Percentiles rank a stretch among this genome's conserved stretches.
Conservation (phyloP, 2,329 filamentous ascomycete species). For the Hymenoscyphus infarciens region DNA sequence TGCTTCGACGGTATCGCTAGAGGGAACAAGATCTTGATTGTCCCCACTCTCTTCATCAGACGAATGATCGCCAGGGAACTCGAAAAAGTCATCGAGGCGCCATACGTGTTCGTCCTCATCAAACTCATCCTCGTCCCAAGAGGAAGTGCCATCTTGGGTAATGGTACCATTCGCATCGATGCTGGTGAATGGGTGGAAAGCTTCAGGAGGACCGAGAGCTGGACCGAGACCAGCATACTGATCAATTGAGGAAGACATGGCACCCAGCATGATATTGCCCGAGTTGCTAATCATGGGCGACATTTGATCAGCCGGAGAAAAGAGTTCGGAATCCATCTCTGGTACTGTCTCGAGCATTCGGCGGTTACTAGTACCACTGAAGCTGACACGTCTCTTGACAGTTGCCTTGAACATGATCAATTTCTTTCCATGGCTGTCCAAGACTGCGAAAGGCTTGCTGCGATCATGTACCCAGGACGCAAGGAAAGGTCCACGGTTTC, state of each 20-base stretch:
- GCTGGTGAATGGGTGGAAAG: constrained; percentile 66
- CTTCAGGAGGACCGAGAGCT: constrained; percentile 69
- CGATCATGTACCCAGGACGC: constrained; percentile 35
- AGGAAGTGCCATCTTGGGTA: constrained; percentile 49
- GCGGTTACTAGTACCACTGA: constrained; percentile 33
- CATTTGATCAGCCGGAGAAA: constrained; percentile 11
- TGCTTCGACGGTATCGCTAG: constrained; percentile 33
- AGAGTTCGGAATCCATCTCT: constrained; percentile 1
- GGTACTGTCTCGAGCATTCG: background rate
- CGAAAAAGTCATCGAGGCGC: constrained; percentile 70
- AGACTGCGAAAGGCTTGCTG: constrained; percentile 40
- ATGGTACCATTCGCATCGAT: constrained; percentile 53
- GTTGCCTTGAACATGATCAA: constrained; percentile 41
- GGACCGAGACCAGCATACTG: constrained; percentile 53
- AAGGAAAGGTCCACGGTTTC: constrained; percentile 32
- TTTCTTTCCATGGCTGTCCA: constrained; percentile 39
- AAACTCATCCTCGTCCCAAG: constrained; percentile 50
- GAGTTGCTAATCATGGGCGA: constrained; percentile 61
- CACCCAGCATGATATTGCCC: constrained; percentile 73
- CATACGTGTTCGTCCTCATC: constrained; percentile 62
- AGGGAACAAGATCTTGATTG: constrained; percentile 41
- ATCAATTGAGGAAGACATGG: constrained; percentile 41
- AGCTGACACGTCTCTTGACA: constrained; percentile 35
- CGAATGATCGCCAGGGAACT: constrained; percentile 55
- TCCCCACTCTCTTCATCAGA: constrained; percentile 58